Evolutionary conservation across 108 stramenopile species (phyloP), one percentile per base, ranked within the genome.

Genomic region (Thalassiosira profunda): DNA sequence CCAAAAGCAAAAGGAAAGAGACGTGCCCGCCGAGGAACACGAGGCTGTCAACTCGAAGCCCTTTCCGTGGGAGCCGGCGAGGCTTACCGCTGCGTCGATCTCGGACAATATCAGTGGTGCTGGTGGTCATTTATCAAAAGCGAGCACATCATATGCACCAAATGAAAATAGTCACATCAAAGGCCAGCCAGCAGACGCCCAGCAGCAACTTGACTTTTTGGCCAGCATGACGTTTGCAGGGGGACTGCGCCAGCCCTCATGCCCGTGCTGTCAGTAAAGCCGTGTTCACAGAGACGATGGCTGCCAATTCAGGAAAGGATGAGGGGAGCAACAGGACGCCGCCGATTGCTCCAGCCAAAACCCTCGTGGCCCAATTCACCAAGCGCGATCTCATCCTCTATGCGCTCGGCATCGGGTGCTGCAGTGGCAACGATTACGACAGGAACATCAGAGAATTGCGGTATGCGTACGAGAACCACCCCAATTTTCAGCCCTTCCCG

Each of bases 331-430:
- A 51, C 15, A 24, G 2, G n/a, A n/a, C n/a, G n/a, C n/a, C n/a
- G n/a, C n/a, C n/a, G n/a, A n/a, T n/a, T 52, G 15, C 51, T 5
- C 3, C 46, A 63, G 4, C 8, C 4, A 40, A 63, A 52, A 15
- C 14, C 40, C 56, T 77, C 30, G 36, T 47, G 9, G 76, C 44
- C 0, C 45, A 69, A 20, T 69, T 69, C 29, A 77, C 76, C 12
- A 68, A 64, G 30, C 61, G 76, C 0, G 90, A 91, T 64, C 41
- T 84, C 34, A 76, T 88, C 8, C 57, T 88, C 11, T 93, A 88
- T 59, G 88, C 92, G 8, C 71, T 93, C 11, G 84, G 88, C 11
- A 79, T 93, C 51, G 92, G 92, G 29, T 86, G 87, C 38, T 85
- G 82, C 45, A 77, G 76, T 52, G 57, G 20, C 41, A 8, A 21